These are phyloP conservation scores for Aspergillus sp. DNA, from an alignment of 2,329 filamentous ascomycete species.

Conservation along the genomic window DNA sequence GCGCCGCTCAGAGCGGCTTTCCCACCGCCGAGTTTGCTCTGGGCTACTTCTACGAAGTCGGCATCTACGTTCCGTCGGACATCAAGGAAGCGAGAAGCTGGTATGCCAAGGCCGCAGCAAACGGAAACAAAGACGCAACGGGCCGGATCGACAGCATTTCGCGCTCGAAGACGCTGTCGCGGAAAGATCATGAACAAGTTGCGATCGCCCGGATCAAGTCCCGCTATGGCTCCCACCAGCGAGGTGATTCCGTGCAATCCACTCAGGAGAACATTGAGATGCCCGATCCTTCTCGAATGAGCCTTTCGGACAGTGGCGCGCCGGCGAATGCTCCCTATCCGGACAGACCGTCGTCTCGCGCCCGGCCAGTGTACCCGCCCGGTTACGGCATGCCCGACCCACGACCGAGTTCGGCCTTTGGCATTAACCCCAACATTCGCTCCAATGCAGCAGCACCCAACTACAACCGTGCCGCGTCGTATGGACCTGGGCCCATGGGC, in stretches of 20 bases:
- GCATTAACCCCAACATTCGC: constrained; percentile 49
- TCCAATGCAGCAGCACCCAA: constrained; percentile 32
- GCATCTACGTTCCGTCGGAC: constrained; percentile 84
- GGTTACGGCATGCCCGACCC: constrained; percentile 38
- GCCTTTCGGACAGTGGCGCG: constrained; percentile 32
- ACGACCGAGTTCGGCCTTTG: constrained; percentile 48
- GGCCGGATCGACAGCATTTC: constrained; percentile 80
- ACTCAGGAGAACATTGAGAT: constrained; percentile 46
- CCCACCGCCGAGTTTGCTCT: constrained; percentile 93
- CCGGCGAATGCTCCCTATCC: constrained; percentile 45
- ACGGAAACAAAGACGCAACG: constrained; percentile 87
- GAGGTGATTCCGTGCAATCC: constrained; percentile 40
- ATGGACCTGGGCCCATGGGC: constrained; percentile 33
- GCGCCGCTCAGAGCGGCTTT: constrained; percentile 78
- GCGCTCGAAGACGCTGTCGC: constrained; percentile 79
- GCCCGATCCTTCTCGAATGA: constrained; percentile 49
- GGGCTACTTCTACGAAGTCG: constrained; percentile 97
- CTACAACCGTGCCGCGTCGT: constrained; percentile 34
- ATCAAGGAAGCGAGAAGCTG: constrained; percentile 78
- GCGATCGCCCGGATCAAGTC: constrained; percentile 86
- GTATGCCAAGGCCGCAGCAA: constrained; percentile 86
- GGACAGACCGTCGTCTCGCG: constrained; percentile 34
- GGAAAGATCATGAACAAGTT: constrained; percentile 88
- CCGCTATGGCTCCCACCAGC: constrained; percentile 65
- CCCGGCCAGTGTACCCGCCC: constrained; percentile 32